These are phyloP conservation scores for Hemileccinum rubropunctum DNA, from an alignment of 768 basidiomycete genomes.

Conservation along the genomic window DNA sequence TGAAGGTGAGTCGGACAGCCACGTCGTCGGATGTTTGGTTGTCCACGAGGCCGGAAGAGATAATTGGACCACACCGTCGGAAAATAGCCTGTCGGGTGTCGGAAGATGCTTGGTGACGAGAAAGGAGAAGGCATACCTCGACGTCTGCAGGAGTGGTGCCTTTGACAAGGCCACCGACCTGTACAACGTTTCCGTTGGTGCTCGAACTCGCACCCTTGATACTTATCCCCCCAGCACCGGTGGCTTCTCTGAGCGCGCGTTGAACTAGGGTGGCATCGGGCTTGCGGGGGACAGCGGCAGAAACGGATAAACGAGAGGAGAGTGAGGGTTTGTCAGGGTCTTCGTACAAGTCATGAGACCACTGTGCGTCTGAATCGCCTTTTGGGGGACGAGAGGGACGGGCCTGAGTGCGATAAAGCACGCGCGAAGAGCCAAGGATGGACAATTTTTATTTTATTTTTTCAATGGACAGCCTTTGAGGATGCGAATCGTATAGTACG, in stretches of 20 bases:
- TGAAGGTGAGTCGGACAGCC: conserved; percentile 71
- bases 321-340: conserved; percentile 53
- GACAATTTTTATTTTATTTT: conserved; percentile 13
- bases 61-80: conserved; percentile 71
- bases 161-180: conserved; percentile 67
- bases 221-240: conserved; percentile 40
- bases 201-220: conserved; percentile 67
- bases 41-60: conserved; percentile 33
- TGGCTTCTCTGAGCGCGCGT: conserved; percentile 64
- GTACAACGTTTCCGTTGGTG: conserved; percentile 61
- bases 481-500: conserved; percentile 33
- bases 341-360: conserved; percentile 74
- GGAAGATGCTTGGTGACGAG: background rate
- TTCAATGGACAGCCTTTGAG: conserved; percentile 20
- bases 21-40: conserved; percentile 36
- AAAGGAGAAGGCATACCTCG: conserved; percentile 29
- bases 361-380: conserved; percentile 61
- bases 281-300: conserved; percentile 44
- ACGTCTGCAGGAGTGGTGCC: conserved; percentile 86
- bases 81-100: conserved; percentile 57
- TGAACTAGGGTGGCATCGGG: conserved; percentile 54
- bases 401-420: conserved; percentile 16
- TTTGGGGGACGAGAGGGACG: conserved; percentile 55
- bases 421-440: background rate
- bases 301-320: conserved; percentile 51